Evolutionary conservation across 164 flowering plant species (phyloP).

Genomic region (Paratinospora sagittata): DNA sequence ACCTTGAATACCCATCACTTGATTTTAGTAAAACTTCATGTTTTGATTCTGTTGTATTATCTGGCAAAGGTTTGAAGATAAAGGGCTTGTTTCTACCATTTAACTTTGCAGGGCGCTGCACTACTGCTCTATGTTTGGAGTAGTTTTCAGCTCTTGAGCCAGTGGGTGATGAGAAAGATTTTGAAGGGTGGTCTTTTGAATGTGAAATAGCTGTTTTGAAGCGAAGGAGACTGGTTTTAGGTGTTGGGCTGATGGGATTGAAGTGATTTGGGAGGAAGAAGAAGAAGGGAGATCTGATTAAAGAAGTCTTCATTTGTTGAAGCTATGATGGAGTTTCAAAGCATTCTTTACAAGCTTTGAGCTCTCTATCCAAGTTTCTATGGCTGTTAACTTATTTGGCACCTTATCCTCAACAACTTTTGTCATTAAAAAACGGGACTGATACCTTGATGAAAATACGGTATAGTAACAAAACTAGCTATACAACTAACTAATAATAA

Average conservation of each 20-base stretch:
- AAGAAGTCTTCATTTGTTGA: conserved; percentile 26
- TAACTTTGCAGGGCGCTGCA: not conserved
- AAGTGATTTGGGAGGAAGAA: conserved; percentile 19
- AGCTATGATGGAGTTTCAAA: not conserved
- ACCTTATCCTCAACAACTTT: not conserved
- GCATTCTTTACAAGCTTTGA: not conserved
- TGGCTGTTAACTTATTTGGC: not conserved
- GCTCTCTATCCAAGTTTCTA: not conserved
- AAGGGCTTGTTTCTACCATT: conserved; percentile 6
- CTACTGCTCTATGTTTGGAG: not conserved
- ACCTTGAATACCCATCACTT: conserved; percentile 27
- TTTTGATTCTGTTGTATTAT: conserved; percentile 1
- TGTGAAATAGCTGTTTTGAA: too few relatives aligned
- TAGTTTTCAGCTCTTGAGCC: conserved; percentile 6
- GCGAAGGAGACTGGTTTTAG: conserved; percentile 15
- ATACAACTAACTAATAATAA: too few relatives aligned
- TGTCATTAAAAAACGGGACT: too few relatives aligned
- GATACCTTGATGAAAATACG: too few relatives aligned
- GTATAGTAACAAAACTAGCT: too few relatives aligned
- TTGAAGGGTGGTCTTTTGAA: conserved; percentile 12
- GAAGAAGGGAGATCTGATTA: conserved; percentile 26
- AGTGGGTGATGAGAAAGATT: not conserved
- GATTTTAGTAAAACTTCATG: conserved; percentile 4
- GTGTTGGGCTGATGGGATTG: conserved; percentile 13
- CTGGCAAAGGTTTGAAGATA: not conserved